Evolutionary conservation across 2,329 filamentous ascomycete species (phyloP).

Genomic region (Ascosphaera acerosa): DNA sequence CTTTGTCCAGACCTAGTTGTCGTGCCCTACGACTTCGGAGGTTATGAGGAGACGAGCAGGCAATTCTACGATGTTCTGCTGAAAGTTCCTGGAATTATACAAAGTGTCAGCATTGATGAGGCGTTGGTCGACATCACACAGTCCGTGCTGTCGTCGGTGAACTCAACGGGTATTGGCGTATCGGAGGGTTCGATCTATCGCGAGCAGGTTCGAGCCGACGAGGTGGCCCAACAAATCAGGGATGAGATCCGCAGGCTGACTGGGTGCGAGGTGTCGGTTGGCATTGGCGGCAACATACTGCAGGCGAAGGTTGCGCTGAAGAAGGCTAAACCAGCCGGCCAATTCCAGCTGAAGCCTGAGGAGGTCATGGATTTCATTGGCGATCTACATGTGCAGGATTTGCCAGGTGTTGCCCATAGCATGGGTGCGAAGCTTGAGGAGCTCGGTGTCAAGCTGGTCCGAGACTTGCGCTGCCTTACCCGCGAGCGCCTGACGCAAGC

Average conservation of each 20-base stretch:
- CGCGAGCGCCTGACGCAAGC: slow-evolving; percentile 48
- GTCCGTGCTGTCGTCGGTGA: slow-evolving; percentile 37
- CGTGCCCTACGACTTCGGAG: slow-evolving; percentile 84
- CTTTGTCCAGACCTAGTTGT: slow-evolving; percentile 69
- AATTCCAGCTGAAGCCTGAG: slow-evolving; percentile 67
- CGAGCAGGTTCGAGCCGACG: slow-evolving; percentile 55
- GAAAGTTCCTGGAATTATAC: slow-evolving; percentile 53
- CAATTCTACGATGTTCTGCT: slow-evolving; percentile 72
- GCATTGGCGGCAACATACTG: slow-evolving; percentile 74
- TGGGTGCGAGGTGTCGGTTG: slow-evolving; percentile 70
- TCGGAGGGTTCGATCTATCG: slow-evolving; percentile 45
- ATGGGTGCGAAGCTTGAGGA: slow-evolving; percentile 74
- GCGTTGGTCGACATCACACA: slow-evolving; percentile 64
- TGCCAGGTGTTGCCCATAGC: slow-evolving; percentile 83
- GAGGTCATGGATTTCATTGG: slow-evolving; percentile 54
- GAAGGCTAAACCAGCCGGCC: slow-evolving; percentile 83
- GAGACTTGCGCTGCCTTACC: slow-evolving; percentile 51
- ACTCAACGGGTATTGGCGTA: slow-evolving; percentile 37
- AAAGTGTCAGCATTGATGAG: slow-evolving; percentile 94
- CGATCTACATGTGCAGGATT: slow-evolving; percentile 47
- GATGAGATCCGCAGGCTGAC: slow-evolving; percentile 47
- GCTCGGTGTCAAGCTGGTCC: slow-evolving; percentile 55
- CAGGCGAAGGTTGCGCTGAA: slow-evolving; percentile 75
- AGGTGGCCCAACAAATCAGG: slow-evolving; percentile 42
- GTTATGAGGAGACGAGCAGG: slow-evolving; percentile 74